phyloP scores from a whole-genome alignment of 768 basidiomycete genomes.

The Gymnopilus junonius region DNA sequence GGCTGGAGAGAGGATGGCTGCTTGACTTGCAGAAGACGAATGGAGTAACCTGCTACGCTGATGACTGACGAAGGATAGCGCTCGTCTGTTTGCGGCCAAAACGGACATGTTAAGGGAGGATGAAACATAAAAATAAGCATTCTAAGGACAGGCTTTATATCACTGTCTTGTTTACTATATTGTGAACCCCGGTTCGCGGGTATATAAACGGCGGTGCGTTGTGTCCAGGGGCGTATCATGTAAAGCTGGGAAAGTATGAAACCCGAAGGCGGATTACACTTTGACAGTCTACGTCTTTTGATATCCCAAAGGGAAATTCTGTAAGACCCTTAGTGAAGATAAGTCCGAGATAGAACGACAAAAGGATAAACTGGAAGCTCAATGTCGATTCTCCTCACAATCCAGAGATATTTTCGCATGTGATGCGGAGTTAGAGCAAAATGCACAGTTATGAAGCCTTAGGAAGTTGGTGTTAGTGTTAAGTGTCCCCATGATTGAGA shows the following conservation, averaged over 20 bases:
- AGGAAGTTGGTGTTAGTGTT: neutral
- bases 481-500: neutral
- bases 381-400: conserved; percentile 9
- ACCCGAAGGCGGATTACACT: neutral
- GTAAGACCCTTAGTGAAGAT: conserved; percentile 8
- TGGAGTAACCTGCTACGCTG: conserved; percentile 25
- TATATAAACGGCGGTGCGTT: conserved; percentile 5
- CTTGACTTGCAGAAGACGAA: conserved; percentile 26
- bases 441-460: conserved; percentile 4
- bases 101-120: conserved; percentile 11
- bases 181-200: neutral
- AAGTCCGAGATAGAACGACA: neutral
- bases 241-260: conserved; percentile 3
- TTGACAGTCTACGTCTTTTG: conserved; percentile 5
- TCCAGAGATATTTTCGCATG: conserved; percentile 22
- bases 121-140: neutral
- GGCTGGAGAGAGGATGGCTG: conserved; percentile 23
- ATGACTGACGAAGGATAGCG: conserved; percentile 20
- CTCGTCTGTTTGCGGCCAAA: conserved; percentile 16
- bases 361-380: conserved; percentile 19
- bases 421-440: conserved; percentile 33
- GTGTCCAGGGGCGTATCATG: conserved; percentile 14
- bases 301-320: conserved; percentile 2
- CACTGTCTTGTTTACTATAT: neutral
- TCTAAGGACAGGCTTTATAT: conserved; percentile 2